Percentiles rank a stretch among this genome's conserved stretches.
These are phyloP conservation scores for Thielaviopsis ethacetica DNA, from an alignment of 2,329 filamentous ascomycete species.

Conservation along the genomic window DNA sequence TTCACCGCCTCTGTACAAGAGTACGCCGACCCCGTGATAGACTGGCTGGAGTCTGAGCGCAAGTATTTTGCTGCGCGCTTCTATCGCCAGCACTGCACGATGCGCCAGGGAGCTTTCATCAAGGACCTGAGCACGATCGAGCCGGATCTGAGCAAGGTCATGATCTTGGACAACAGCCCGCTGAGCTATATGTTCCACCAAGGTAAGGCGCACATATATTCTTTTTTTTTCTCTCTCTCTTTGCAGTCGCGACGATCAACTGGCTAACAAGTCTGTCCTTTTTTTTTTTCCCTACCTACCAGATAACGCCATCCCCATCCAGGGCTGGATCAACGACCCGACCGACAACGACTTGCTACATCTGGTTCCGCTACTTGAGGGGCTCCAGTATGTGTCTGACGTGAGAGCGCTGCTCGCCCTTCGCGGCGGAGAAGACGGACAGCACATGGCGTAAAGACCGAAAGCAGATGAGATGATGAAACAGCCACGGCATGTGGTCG, in stretches of 20 bases:
- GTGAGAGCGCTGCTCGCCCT: slow-evolving; percentile 80
- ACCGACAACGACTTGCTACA: slow-evolving; percentile 92
- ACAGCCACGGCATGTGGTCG: background rate
- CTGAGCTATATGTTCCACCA: slow-evolving; percentile 98
- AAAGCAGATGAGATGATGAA: background rate
- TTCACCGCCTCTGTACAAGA: slow-evolving; percentile 98
- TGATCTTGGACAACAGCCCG: slow-evolving; percentile 97
- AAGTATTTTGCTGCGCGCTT: slow-evolving; percentile 91
- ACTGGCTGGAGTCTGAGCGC: slow-evolving; percentile 92
- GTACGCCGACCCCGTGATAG: slow-evolving; percentile 95
- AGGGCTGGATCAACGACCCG: slow-evolving; percentile 97
- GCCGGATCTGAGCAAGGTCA: slow-evolving; percentile 91
- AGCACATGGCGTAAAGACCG: slow-evolving; percentile 30
- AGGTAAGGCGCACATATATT: slow-evolving; percentile 41
- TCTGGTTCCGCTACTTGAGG: slow-evolving; percentile 81
- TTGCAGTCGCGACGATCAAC: no score
- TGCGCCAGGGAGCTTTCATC: slow-evolving; percentile 89
- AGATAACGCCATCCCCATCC: slow-evolving; percentile 99
- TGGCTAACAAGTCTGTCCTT: slow-evolving; percentile 3
- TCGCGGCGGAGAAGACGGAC: slow-evolving; percentile 66
- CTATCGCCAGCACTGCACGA: slow-evolving; percentile 95
- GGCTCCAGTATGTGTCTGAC: slow-evolving; percentile 90
- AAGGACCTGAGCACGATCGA: slow-evolving; percentile 94
- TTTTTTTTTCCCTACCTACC: slow-evolving; percentile 5
- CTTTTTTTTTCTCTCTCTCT: no score